phyloP scores from a whole-genome alignment of 2,329 filamentous ascomycete genomes.

The Pseudogymnoascus sp. region DNA sequence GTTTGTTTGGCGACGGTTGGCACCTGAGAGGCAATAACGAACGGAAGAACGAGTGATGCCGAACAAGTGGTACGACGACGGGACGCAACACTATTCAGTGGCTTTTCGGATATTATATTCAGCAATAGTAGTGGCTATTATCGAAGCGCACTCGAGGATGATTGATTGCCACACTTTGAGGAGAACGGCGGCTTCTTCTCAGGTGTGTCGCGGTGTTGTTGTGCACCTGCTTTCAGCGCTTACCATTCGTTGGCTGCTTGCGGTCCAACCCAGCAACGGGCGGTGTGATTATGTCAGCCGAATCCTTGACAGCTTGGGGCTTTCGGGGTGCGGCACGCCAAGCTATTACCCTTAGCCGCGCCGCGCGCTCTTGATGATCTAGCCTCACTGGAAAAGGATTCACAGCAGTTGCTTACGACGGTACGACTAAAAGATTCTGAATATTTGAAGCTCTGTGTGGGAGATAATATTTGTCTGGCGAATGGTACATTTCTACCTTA shows the following conservation, averaged over 20 bases:
- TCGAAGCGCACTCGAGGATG: slow-evolving; percentile 1
- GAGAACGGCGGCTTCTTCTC: slow-evolving; percentile 3
- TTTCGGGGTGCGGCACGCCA: neutral
- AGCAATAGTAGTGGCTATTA: slow-evolving; percentile 7
- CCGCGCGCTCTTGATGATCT: neutral
- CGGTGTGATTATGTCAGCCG: slow-evolving; percentile 4
- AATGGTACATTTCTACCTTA: neutral
- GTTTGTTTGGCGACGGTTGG: slow-evolving; percentile 5
- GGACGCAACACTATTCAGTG: slow-evolving; percentile 8
- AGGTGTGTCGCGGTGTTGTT: slow-evolving; percentile 9
- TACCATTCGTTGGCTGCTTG: slow-evolving; percentile 9
- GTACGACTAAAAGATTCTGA: neutral
- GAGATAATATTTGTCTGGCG: neutral
- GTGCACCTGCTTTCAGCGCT: slow-evolving; percentile 9
- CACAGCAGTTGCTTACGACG: neutral
- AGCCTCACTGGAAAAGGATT: slow-evolving; percentile 4
- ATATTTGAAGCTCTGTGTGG: neutral
- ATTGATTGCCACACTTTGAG: neutral
- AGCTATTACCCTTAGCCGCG: neutral
- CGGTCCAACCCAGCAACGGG: slow-evolving; percentile 6
- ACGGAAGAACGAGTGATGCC: slow-evolving; percentile 4
- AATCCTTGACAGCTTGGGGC: neutral
- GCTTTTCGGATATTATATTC: slow-evolving; percentile 6
- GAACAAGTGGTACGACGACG: neutral
- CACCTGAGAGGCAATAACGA: slow-evolving; percentile 5